Percentiles rank a stretch among this genome's conserved stretches.
phyloP scores from a whole-genome alignment of 2,329 filamentous ascomycete species.

The Bipolaris sorokiniana region DNA sequence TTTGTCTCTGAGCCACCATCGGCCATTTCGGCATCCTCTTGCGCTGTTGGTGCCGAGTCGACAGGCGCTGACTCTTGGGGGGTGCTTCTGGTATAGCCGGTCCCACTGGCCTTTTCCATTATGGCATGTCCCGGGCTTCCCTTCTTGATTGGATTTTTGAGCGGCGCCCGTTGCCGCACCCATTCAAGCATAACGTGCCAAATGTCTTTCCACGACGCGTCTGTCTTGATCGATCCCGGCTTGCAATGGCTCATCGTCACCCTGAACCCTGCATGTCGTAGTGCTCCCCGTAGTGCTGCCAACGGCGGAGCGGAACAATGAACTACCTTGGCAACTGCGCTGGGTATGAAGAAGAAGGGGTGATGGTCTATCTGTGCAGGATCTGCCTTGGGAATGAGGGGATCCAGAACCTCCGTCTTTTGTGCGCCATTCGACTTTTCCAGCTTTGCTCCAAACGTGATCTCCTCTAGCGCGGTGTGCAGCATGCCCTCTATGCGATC shows the following conservation, averaged over 20 bases:
- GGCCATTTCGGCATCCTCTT: constrained; percentile 5
- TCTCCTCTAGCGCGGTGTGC: constrained; percentile 82
- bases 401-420: constrained; percentile 40
- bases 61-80: constrained; percentile 4
- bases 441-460: constrained; percentile 38
- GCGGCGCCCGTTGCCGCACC: constrained; percentile 78
- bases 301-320: constrained; percentile 82
- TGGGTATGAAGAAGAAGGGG: constrained; percentile 87
- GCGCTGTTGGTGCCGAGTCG: constrained; percentile 4
- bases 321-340: constrained; percentile 74
- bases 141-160: constrained; percentile 75
- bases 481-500: constrained; percentile 90
- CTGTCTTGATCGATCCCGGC: constrained; percentile 87
- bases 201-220: constrained; percentile 86
- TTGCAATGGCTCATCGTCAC: constrained; percentile 88
- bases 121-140: constrained; percentile 76
- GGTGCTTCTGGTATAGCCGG: constrained; percentile 12
- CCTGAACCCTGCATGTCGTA: constrained; percentile 79
- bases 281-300: constrained; percentile 78
- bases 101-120: constrained; percentile 29
- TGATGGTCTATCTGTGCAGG: constrained; percentile 65
- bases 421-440: constrained; percentile 26
- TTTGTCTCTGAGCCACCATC: constrained; percentile 4
- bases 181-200: constrained; percentile 96
- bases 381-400: constrained; percentile 47